Evolutionary conservation across 2,329 filamentous ascomycete genomes (phyloP), one percentile per base, ranked within the genome.

Genomic region (Aspergillus novoparasiticus): DNA sequence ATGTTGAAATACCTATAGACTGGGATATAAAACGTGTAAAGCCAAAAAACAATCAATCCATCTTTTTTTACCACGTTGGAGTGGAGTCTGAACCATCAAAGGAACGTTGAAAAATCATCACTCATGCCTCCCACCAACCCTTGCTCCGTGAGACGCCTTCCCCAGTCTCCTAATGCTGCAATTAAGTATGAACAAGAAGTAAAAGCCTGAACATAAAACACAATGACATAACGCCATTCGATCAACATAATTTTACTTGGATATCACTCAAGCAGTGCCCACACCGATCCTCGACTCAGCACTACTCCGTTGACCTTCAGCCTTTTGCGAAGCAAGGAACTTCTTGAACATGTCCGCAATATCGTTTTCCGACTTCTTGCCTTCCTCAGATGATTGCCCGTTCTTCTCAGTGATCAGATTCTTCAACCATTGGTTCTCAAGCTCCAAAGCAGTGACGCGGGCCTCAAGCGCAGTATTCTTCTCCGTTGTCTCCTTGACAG

Each of bases 351-450:
- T 79, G 53, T 75, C 69, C 5, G 75, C 76, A 63, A 79, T 78
- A 57, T 78, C 74, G 63, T 69, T 73, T 61, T 89, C 90, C 6
- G 76, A 75, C 50, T 73, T 69, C 67, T 75, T 71, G 26, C 69
- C 70, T 60, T 78, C 74, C 28, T 74, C 71, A 2, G 68, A 63
- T 28, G 65, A 63, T 59, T 68, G 70, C 55, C 73, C 76, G 71
- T 92, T 92, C 86, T 94, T 94, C 78, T 94, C 91, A 61, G 91
- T 90, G 57, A 94, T 87, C 58, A 93, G 81, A 74, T 90, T 89
- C 81, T 91, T 91, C 66, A 93, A 81, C 90, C 90, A 93, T 77
- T 90, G 90, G 81, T 93, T 93, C 81, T 93, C 90, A 68, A 90
- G 89, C 80, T 93, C 90, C 30, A 95, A 85, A 70, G 92, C 89